Evolutionary conservation across 2,329 filamentous ascomycete genomes (phyloP).

Genomic region (Fusarium redolens): DNA sequence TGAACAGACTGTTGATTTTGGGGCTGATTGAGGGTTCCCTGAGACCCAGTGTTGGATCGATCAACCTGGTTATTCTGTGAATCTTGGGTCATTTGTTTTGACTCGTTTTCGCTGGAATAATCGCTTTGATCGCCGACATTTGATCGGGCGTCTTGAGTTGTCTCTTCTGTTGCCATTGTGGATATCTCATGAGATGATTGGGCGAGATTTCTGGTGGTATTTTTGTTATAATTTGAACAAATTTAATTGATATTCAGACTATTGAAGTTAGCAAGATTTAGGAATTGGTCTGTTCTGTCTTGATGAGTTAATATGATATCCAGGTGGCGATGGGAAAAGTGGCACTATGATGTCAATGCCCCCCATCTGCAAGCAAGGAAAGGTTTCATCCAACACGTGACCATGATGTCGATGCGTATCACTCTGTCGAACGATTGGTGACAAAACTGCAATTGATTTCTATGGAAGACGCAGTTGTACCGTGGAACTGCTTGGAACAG

Average conservation of each 20-base stretch:
- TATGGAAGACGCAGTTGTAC: not conserved
- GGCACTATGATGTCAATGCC: slow-evolving; percentile 1
- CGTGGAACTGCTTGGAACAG: not conserved
- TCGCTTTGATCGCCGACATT: not conserved
- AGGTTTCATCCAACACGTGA: not conserved
- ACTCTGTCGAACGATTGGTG: not conserved
- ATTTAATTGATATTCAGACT: rapidly evolving
- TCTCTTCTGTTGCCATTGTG: not conserved
- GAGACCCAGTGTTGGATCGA: not conserved
- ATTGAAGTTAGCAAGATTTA: not conserved
- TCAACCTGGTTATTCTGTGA: not conserved
- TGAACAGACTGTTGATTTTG: not conserved
- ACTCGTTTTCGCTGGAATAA: not conserved
- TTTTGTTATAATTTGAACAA: not conserved
- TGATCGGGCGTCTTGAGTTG: not conserved
- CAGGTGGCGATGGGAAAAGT: slow-evolving; percentile 1
- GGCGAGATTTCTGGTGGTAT: rapidly evolving
- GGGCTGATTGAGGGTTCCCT: not conserved
- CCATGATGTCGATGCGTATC: not conserved
- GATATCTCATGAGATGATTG: rapidly evolving
- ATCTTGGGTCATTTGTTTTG: not conserved
- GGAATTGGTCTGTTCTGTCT: not conserved
- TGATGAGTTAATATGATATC: not conserved
- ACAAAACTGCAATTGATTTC: not conserved
- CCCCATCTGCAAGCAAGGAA: not conserved